These are phyloP conservation scores for Chaetoceros muelleri DNA, from an alignment of 108 stramenopile species.

Conservation along the genomic window DNA sequence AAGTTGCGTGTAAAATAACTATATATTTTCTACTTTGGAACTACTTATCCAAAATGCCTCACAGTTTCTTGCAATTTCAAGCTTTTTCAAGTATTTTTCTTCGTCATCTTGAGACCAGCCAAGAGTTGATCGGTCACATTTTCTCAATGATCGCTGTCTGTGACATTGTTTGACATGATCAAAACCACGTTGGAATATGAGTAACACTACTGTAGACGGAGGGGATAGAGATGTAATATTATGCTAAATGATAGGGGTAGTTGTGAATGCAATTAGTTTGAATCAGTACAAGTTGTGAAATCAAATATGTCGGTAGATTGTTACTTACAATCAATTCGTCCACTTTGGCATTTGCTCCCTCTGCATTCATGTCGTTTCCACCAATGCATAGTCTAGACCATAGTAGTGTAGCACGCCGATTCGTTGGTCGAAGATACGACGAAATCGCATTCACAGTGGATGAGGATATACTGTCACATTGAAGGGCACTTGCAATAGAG, in stretches of 20 bases:
- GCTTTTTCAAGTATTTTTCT: constrained; percentile 14
- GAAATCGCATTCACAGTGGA: constrained; percentile 50
- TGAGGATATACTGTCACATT: constrained; percentile 33
- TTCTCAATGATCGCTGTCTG: constrained; percentile 25
- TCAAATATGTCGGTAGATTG: not conserved
- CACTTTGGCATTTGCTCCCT: constrained; percentile 8
- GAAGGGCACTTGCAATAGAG: constrained; percentile 42
- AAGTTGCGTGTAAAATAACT: too few species aligned
- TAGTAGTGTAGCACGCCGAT: constrained; percentile 39
- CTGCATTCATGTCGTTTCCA: constrained; percentile 15
- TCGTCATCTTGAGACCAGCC: constrained; percentile 51
- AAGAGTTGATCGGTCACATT: constrained; percentile 34
- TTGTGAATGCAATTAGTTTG: constrained; percentile 2
- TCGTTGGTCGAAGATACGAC: constrained; percentile 39
- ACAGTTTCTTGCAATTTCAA: constrained; percentile 30
- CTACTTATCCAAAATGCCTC: constrained; percentile 45
- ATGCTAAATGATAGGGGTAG: constrained; percentile 6
- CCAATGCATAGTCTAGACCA: constrained; percentile 29
- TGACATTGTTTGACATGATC: constrained; percentile 22
- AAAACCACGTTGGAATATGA: constrained; percentile 47
- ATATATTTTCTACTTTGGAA: too few species aligned
- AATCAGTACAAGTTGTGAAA: not conserved
- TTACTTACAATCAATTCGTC: constrained; percentile 16
- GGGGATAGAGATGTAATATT: constrained; percentile 11
- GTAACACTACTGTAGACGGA: constrained; percentile 25